These are phyloP conservation scores for Saccharomyces hybrid DNA, from an alignment of 1,139 yeast species.

Conservation along the genomic window DNA sequence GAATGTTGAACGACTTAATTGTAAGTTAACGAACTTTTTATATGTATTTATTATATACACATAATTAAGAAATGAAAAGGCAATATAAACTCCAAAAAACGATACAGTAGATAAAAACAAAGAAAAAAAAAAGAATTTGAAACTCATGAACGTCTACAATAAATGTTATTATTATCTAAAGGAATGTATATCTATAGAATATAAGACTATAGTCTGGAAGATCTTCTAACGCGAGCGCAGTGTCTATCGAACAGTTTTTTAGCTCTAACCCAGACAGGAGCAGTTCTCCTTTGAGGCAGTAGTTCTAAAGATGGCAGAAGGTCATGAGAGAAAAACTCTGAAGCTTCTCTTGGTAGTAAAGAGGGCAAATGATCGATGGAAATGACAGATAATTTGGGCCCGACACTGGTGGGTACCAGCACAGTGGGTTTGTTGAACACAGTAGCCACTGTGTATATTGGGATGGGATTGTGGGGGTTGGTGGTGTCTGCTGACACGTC, in stretches of 20 bases:
- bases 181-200: not conserved
- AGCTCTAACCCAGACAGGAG: slow-evolving; percentile 91
- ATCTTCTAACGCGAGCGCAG: slow-evolving; percentile 53
- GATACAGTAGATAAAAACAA: not conserved
- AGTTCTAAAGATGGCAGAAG: slow-evolving; percentile 80
- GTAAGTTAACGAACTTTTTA: slow-evolving; percentile 6
- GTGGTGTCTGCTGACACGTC: slow-evolving; percentile 98
- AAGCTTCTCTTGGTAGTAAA: slow-evolving; percentile 90
- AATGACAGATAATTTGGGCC: slow-evolving; percentile 82
- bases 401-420: slow-evolving; percentile 62
- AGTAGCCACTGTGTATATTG: slow-evolving; percentile 84
- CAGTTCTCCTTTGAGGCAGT: slow-evolving; percentile 68
- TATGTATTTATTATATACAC: not conserved
- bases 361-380: slow-evolving; percentile 98
- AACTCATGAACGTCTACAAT: not conserved
- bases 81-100: not conserved
- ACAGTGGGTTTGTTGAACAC: slow-evolving; percentile 89
- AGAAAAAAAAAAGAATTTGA: not conserved
- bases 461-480: slow-evolving; percentile 95
- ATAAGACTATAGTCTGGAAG: slow-evolving; percentile 32
- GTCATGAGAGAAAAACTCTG: slow-evolving; percentile 81
- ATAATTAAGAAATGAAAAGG: not conserved
- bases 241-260: slow-evolving; percentile 75
- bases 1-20: slow-evolving; percentile 18
- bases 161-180: not conserved